Conservation (phyloP, 192 early-diverging fungal genomes). For the Dissophora ornata region DNA sequence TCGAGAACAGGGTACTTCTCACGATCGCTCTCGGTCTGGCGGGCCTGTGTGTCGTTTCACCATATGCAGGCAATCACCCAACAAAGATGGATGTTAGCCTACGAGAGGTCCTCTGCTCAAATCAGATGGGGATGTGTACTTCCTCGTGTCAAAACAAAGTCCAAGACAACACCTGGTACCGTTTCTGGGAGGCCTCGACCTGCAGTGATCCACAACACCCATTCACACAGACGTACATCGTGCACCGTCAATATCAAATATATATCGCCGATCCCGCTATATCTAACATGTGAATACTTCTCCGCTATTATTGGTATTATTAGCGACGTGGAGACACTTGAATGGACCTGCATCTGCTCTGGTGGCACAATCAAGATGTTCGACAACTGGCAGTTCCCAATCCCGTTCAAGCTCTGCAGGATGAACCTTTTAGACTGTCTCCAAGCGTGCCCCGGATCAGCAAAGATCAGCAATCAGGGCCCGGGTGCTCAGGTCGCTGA, state of each 20-base stretch:
- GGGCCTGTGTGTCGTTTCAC: not conserved
- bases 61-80: conserved; percentile 4
- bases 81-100: conserved; percentile 17
- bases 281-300: not conserved
- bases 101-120: conserved; percentile 20
- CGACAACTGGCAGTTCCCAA: conserved; percentile 28
- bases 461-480: not conserved
- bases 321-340: conserved; percentile 32
- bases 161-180: conserved; percentile 15
- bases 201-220: too few relatives aligned
- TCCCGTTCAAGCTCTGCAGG: conserved; percentile 48
- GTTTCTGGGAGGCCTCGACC: too few relatives aligned
- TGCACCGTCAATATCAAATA: too few relatives aligned
- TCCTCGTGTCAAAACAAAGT: conserved; percentile 24
- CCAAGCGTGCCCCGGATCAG: conserved; percentile 1
- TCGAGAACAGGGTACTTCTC: not conserved
- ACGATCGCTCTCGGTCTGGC: not conserved
- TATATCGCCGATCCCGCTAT: too few relatives aligned
- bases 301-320: not conserved
- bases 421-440: conserved; percentile 20
- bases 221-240: too few relatives aligned
- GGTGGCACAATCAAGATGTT: not conserved
- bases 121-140: conserved; percentile 28
- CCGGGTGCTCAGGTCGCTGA: not conserved
- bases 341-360: conserved; percentile 30